phyloP scores from a whole-genome alignment of 768 basidiomycete genomes.

The Calocera cornea region DNA sequence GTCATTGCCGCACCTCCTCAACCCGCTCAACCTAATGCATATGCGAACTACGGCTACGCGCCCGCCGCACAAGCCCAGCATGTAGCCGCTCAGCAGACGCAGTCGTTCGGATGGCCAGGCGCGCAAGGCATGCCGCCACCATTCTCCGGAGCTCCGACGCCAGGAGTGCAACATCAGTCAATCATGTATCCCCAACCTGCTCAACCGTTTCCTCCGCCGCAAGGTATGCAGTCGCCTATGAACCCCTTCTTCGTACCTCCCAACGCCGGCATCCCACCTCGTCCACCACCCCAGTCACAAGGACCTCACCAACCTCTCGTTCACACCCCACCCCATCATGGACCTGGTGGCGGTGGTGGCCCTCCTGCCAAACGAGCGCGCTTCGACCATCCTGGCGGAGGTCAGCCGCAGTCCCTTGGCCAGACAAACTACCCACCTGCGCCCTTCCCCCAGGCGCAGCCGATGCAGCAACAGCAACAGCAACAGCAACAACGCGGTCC shows the following conservation, averaged over 20 bases:
- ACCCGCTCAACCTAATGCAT: slow-evolving; percentile 12
- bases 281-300: slow-evolving; percentile 28
- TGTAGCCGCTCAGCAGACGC: neutral
- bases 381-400: slow-evolving; percentile 64
- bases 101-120: neutral
- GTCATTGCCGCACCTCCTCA: slow-evolving; percentile 10
- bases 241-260: slow-evolving; percentile 25
- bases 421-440: slow-evolving; percentile 56
- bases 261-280: slow-evolving; percentile 33
- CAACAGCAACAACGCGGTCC: slow-evolving; percentile 23
- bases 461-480: slow-evolving; percentile 21
- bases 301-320: slow-evolving; percentile 29
- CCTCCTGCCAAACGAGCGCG: slow-evolving; percentile 86
- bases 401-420: slow-evolving; percentile 39
- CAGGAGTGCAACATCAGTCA: neutral
- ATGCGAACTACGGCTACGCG: neutral
- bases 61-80: slow-evolving; percentile 1
- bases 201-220: slow-evolving; percentile 25
- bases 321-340: slow-evolving; percentile 60
- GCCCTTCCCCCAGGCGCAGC: slow-evolving; percentile 35
- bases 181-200: slow-evolving; percentile 5
- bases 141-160: neutral
- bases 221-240: slow-evolving; percentile 26
- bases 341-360: slow-evolving; percentile 18
- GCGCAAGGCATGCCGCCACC: neutral